phyloP scores from a whole-genome alignment of 1,139 yeast species.

The Yamadazyma buinensis region DNA sequence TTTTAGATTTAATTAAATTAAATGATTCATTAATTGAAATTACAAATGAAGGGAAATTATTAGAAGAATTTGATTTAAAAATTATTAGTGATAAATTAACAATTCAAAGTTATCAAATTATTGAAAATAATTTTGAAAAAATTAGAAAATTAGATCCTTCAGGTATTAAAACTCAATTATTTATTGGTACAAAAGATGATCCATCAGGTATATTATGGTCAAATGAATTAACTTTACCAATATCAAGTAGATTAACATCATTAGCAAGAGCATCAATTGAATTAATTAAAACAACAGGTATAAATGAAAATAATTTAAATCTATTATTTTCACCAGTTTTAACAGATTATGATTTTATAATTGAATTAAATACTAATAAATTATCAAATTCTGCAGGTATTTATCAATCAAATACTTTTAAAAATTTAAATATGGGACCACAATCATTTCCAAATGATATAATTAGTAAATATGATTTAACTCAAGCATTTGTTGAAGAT shows the following conservation, averaged over 20 bases:
- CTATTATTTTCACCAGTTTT: slow-evolving; percentile 75
- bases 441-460: slow-evolving; percentile 45
- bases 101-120: slow-evolving; percentile 56
- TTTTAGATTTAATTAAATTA: slow-evolving; percentile 65
- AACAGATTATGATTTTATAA: slow-evolving; percentile 77
- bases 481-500: slow-evolving; percentile 50
- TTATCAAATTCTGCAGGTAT: slow-evolving; percentile 52
- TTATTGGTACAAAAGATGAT: slow-evolving; percentile 79
- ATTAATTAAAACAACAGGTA: slow-evolving; percentile 43
- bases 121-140: slow-evolving; percentile 60
- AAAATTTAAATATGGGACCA: slow-evolving; percentile 51
- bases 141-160: slow-evolving; percentile 77
- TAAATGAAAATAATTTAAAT: slow-evolving; percentile 45
- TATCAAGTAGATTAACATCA: slow-evolving; percentile 85
- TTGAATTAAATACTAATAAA: slow-evolving; percentile 50
- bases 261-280: slow-evolving; percentile 73
- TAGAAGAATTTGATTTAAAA: slow-evolving; percentile 6
- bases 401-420: slow-evolving; percentile 52
- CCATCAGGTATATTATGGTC: slow-evolving; percentile 85
- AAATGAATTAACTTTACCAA: slow-evolving; percentile 63
- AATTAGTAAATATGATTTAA: slow-evolving; percentile 50
- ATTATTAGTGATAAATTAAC: slow-evolving; percentile 60
- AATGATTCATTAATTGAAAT: slow-evolving; percentile 22
- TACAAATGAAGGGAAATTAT: slow-evolving; percentile 3
- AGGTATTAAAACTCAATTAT: slow-evolving; percentile 73